Conservation (phyloP, 768 basidiomycete species). For the Rhizopogon sp. region DNA sequence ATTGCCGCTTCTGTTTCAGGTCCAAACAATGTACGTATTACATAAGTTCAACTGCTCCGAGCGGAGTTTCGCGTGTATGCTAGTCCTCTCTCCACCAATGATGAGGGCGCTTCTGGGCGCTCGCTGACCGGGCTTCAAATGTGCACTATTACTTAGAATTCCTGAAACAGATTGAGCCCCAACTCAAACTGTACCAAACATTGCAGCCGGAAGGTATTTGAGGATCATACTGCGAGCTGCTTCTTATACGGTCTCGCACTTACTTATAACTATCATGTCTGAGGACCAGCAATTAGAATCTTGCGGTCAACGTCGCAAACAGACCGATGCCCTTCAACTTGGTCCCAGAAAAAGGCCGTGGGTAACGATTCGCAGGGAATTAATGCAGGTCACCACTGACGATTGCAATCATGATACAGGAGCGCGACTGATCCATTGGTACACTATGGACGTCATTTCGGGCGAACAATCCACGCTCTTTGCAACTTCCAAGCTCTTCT, state of each 20-base stretch:
- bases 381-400: neutral
- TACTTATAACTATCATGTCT: neutral
- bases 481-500: slow-evolving; percentile 16
- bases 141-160: neutral
- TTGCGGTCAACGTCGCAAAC: slow-evolving; percentile 9
- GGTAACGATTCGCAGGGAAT: neutral
- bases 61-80: too few species aligned
- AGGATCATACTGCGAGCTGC: neutral
- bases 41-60: too few species aligned
- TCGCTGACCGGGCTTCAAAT: too few species aligned
- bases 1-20: too few species aligned
- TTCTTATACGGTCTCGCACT: neutral
- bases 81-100: too few species aligned
- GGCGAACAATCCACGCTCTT: slow-evolving; percentile 13
- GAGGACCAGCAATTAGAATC: neutral
- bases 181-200: neutral
- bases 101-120: too few species aligned
- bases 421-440: slow-evolving; percentile 11
- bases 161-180: neutral
- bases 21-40: too few species aligned
- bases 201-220: neutral
- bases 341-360: slow-evolving; percentile 10
- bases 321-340: slow-evolving; percentile 10
- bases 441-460: slow-evolving; percentile 19
- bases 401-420: neutral